These are phyloP conservation scores for Pseudocercospora pini-densiflorae DNA, from an alignment of 2,329 filamentous ascomycete genomes.

Conservation along the genomic window DNA sequence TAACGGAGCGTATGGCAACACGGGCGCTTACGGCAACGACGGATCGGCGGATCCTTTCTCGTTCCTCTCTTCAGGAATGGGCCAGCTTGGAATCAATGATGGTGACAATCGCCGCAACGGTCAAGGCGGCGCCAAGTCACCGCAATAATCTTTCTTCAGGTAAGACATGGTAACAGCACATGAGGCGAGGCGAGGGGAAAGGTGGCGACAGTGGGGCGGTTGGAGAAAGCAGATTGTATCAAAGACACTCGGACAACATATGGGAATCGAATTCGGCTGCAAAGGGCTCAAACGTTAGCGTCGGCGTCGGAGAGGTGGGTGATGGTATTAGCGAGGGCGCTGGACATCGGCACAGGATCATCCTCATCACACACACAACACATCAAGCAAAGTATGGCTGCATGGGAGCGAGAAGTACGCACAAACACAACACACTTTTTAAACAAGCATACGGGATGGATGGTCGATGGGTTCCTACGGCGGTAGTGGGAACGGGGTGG, in stretches of 20 bases:
- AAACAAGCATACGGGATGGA: conserved; percentile 10
- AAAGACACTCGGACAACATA: conserved; percentile 32
- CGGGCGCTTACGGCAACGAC: conserved; percentile 51
- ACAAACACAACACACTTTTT: neutral
- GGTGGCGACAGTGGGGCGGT: conserved; percentile 7
- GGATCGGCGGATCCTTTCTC: conserved; percentile 76
- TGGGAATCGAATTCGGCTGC: conserved; percentile 34
- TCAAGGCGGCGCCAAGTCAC: conserved; percentile 38
- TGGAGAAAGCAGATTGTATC: conserved; percentile 26
- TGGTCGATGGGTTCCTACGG: neutral
- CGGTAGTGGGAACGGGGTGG: conserved; percentile 1
- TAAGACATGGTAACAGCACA: neutral
- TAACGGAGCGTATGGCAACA: conserved; percentile 61
- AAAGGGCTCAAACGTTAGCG: conserved; percentile 29
- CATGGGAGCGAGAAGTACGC: conserved; percentile 9
- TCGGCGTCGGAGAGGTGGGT: conserved; percentile 32
- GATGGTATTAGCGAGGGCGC: conserved; percentile 33
- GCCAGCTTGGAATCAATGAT: conserved; percentile 71
- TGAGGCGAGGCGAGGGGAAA: neutral
- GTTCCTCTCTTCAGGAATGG: conserved; percentile 76
- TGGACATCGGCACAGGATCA: conserved; percentile 24
- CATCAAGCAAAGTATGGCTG: conserved; percentile 15
- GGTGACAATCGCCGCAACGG: conserved; percentile 50
- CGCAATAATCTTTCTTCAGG: conserved; percentile 32
- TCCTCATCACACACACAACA: conserved; percentile 21